Evolutionary conservation across 345 rosid species (phyloP), one percentile per base, ranked within the genome.

Genomic region (Zanthoxylum bungeanum): DNA sequence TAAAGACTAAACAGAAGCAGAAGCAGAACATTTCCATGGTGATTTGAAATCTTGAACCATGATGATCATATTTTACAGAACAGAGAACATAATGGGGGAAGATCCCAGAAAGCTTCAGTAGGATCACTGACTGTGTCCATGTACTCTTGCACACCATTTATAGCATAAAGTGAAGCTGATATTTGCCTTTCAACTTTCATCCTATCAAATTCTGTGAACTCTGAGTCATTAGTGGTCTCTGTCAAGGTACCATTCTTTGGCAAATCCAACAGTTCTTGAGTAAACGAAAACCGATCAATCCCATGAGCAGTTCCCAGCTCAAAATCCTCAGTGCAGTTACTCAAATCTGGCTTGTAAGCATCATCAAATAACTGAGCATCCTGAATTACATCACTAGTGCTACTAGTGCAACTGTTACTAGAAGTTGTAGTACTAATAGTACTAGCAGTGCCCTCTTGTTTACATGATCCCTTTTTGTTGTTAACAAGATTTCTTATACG

Each of bases 151-250:
- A 89, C 78, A 17, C 95, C 95, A 68, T 83, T 87, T 34, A 89
- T 86, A 12, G 92, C 95, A 71, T 85, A 89, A 22, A 86, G 70
- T 5, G 90, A 85, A 50, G 94, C 94, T 27, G 94, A 87, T 44
- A 85, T 87, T 75, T 85, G 87, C 71, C 95, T 84, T 57, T 89
- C 95, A 25, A 89, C 86, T 73, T 83, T 86, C 86, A 87, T 85
- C 77, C 91, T 83, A 9, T 87, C 85, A 27, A 89, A 89, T 75
- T 86, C 90, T 49, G 91, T 67, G 30, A 89, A 84, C 68, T 84
- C 84, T 7, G 44, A 50, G 22, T 56, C 69, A 9, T 37, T 47
- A 6, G 7, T 47, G 24, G 37, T 33, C 39, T 74, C 83, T 1
- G 77, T 53, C 37, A 60, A n/a, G 58, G 61, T 55, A 50, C 36